Evolutionary conservation across 2,329 filamentous ascomycete genomes (phyloP).

Genomic region (Diatrype stigma): DNA sequence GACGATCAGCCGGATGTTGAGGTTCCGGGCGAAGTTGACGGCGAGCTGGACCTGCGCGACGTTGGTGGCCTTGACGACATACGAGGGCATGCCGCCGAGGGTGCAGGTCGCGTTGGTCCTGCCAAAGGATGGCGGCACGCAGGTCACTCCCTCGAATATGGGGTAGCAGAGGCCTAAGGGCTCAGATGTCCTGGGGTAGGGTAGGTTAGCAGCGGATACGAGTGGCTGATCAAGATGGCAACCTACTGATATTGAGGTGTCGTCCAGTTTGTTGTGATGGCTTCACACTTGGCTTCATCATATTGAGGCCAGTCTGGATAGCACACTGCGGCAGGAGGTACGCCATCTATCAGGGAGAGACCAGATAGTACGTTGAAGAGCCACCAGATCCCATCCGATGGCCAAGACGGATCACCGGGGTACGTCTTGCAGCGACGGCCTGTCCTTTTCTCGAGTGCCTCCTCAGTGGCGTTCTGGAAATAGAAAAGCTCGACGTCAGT

Average conservation of each 20-base stretch:
- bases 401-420: slow-evolving; percentile 27
- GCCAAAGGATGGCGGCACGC: slow-evolving; percentile 20
- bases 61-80: slow-evolving; percentile 37
- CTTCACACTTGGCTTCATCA: slow-evolving; percentile 23
- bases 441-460: slow-evolving; percentile 6
- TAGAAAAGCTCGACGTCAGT: slow-evolving; percentile 21
- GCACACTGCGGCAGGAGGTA: slow-evolving; percentile 29
- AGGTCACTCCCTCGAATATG: slow-evolving; percentile 26
- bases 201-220: background rate
- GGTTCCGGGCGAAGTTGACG: slow-evolving; percentile 41
- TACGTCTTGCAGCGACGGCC: slow-evolving; percentile 21
- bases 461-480: slow-evolving; percentile 12
- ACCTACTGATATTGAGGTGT: slow-evolving; percentile 20
- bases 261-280: slow-evolving; percentile 25
- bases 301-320: slow-evolving; percentile 25
- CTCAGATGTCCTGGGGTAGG: slow-evolving; percentile 16
- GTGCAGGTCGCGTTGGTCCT: slow-evolving; percentile 27
- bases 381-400: slow-evolving; percentile 24
- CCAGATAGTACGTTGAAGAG: slow-evolving; percentile 22
- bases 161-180: slow-evolving; percentile 35
- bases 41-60: slow-evolving; percentile 41
- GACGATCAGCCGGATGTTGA: slow-evolving; percentile 45
- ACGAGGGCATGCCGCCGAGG: slow-evolving; percentile 37
- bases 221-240: background rate
- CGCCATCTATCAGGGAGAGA: slow-evolving; percentile 27